Conservation (phyloP, 192 early-diverging fungal species). For the Chytriomyces sp. region DNA sequence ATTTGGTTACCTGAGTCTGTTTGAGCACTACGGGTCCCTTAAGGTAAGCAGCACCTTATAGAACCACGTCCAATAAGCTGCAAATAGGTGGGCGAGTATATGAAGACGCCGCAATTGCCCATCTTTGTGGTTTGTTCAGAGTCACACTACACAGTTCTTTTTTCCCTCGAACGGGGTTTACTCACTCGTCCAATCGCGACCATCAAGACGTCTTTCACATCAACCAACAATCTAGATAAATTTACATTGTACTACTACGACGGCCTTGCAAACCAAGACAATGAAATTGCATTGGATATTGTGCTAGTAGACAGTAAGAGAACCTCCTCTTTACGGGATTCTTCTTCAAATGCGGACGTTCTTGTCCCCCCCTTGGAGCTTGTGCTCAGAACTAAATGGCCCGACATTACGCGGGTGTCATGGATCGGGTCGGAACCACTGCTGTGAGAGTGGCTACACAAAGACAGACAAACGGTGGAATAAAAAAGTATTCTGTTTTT, state of each 20-base stretch:
- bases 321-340: not conserved
- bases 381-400: constrained; percentile 44
- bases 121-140: constrained; percentile 57
- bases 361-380: constrained; percentile 44
- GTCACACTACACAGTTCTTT: constrained; percentile 56
- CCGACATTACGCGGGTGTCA: constrained; percentile 27
- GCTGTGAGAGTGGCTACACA: constrained; percentile 18
- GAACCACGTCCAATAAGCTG: not conserved
- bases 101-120: constrained; percentile 52
- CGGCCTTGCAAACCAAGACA: constrained; percentile 53
- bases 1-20: constrained; percentile 53
- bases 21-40: constrained; percentile 53
- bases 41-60: constrained; percentile 21
- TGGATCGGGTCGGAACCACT: constrained; percentile 50
- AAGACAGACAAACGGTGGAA: not conserved
- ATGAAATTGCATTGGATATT: constrained; percentile 45
- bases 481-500: not conserved
- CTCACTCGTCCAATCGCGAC: not conserved
- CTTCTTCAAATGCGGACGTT: not conserved
- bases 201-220: not conserved
- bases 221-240: not conserved
- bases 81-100: constrained; percentile 43
- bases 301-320: not conserved
- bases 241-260: constrained; percentile 59
- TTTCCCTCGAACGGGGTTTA: constrained; percentile 26